Percentiles rank a stretch among this genome's conserved stretches.
Evolutionary conservation across 352 stramenopile species (phyloP).

Genomic region (Phytophthora cryptogea): DNA sequence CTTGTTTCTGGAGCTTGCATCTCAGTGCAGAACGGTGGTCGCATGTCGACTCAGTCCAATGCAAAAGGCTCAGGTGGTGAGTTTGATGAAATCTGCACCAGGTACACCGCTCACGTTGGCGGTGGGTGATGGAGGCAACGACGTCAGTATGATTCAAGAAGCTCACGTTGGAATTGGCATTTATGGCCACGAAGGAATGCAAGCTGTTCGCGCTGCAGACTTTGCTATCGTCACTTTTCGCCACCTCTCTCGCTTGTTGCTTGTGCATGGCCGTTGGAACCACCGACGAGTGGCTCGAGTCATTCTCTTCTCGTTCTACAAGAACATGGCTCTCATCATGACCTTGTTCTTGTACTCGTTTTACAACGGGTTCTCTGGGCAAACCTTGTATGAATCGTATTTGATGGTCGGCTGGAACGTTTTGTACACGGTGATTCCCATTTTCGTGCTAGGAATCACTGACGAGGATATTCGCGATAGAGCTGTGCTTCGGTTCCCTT

Average conservation of each 20-base stretch:
- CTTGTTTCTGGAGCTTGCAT: slow-evolving; percentile 84
- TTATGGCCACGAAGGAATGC: slow-evolving; percentile 96
- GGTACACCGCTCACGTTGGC: slow-evolving; percentile 90
- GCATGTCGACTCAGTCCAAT: slow-evolving; percentile 89
- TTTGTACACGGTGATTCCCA: slow-evolving; percentile 93
- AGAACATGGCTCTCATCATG: slow-evolving; percentile 94
- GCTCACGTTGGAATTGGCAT: slow-evolving; percentile 99
- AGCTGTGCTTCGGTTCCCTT: slow-evolving; percentile 74
- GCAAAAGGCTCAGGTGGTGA: slow-evolving; percentile 94
- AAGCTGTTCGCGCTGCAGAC: slow-evolving; percentile 82
- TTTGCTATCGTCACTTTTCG: slow-evolving; percentile 87
- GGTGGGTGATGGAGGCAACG: slow-evolving; percentile 99
- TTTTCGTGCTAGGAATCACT: slow-evolving; percentile 87
- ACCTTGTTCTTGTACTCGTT: slow-evolving; percentile 90
- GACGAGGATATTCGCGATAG: slow-evolving; percentile 85
- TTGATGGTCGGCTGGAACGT: slow-evolving; percentile 96
- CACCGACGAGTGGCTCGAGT: slow-evolving; percentile 78
- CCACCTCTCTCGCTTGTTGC: slow-evolving; percentile 74
- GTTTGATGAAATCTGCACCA: slow-evolving; percentile 89
- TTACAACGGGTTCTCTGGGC: slow-evolving; percentile 92
- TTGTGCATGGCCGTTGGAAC: slow-evolving; percentile 88
- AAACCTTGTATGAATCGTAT: slow-evolving; percentile 89
- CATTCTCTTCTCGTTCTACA: slow-evolving; percentile 91
- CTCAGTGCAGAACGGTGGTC: slow-evolving; percentile 86
- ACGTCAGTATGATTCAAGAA: slow-evolving; percentile 99